phyloP scores from a whole-genome alignment of 495 filamentous ascomycete genomes.

The Articulospora tetracladia region DNA sequence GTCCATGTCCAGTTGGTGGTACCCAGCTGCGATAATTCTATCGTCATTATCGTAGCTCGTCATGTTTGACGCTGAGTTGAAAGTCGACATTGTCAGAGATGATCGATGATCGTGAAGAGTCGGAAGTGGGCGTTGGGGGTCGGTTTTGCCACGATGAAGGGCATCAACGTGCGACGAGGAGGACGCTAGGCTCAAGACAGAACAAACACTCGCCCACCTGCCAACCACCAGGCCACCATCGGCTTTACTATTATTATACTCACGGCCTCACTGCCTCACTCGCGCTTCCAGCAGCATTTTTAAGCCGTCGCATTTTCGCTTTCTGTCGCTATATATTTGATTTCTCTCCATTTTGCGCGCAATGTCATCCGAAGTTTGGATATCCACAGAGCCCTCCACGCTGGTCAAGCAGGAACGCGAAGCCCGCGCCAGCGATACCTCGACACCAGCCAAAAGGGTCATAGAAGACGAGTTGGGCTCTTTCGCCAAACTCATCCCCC shows the following conservation, averaged over 20 bases:
- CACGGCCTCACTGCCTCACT: not conserved
- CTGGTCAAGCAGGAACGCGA: not conserved
- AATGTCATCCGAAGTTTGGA: not conserved
- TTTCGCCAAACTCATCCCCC: not conserved
- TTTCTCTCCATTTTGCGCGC: not conserved
- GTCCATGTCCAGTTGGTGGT: not conserved
- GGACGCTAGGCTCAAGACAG: not conserved
- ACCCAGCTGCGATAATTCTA: not conserved
- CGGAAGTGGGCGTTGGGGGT: not conserved
- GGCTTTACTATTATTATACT: not conserved
- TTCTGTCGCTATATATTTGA: not conserved
- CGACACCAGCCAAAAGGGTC: not conserved
- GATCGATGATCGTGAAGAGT: not conserved
- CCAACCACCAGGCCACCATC: not conserved
- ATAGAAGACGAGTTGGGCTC: not conserved
- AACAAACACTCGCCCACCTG: not conserved
- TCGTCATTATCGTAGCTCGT: not conserved
- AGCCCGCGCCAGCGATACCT: not conserved
- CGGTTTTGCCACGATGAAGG: not conserved
- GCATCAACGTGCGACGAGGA: not conserved
- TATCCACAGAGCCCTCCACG: not conserved
- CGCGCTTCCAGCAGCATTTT: not conserved
- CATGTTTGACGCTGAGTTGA: not conserved
- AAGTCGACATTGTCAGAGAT: not conserved
- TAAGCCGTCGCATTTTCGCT: not conserved